A percentile compares a stretch with the other conserved stretches of the same genome.
These are phyloP conservation scores for Akanthomyces dipterigenus DNA, from an alignment of 2,329 filamentous ascomycete genomes.

Conservation along the genomic window DNA sequence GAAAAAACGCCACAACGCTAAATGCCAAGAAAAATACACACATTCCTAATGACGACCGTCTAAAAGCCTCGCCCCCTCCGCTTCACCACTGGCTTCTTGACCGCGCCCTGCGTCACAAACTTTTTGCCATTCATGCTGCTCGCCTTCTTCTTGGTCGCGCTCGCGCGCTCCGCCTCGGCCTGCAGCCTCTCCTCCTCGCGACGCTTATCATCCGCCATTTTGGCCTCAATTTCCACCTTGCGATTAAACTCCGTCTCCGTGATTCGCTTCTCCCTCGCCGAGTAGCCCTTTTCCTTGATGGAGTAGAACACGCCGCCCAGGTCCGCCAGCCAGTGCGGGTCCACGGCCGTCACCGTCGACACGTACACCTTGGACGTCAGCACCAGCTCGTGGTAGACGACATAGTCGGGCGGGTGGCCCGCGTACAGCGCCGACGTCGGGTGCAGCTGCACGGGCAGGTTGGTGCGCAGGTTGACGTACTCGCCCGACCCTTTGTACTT, in stretches of 20 bases:
- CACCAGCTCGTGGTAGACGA: constrained; percentile 96
- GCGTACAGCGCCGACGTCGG: constrained; percentile 92
- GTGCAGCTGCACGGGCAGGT: constrained; percentile 88
- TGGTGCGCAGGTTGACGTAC: constrained; percentile 93
- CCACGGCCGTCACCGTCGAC: constrained; percentile 91
- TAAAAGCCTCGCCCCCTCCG: constrained; percentile 49
- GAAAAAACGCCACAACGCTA: constrained; percentile 6
- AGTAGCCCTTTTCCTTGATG: constrained; percentile 96
- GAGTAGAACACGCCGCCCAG: constrained; percentile 96
- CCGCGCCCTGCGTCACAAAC: constrained; percentile 54
- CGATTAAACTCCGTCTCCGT: constrained; percentile 89
- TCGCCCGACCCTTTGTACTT: constrained; percentile 95
- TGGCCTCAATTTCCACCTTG: constrained; percentile 85
- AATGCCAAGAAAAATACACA: not conserved
- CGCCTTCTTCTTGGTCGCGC: constrained; percentile 34
- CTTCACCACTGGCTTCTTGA: constrained; percentile 54
- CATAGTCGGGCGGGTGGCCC: constrained; percentile 91
- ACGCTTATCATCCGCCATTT: constrained; percentile 83
- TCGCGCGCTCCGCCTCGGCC: constrained; percentile 40
- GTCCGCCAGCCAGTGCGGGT: constrained; percentile 95
- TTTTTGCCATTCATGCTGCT: constrained; percentile 40
- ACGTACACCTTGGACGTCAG: constrained; percentile 97
- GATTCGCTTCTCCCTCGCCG: constrained; percentile 73
- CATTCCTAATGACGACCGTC: not conserved
- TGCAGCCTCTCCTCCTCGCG: constrained; percentile 51